Percentiles rank a stretch among this genome's conserved stretches.
Evolutionary conservation across 495 filamentous ascomycete genomes (phyloP).

Genomic region (Filosporella fistucella): DNA sequence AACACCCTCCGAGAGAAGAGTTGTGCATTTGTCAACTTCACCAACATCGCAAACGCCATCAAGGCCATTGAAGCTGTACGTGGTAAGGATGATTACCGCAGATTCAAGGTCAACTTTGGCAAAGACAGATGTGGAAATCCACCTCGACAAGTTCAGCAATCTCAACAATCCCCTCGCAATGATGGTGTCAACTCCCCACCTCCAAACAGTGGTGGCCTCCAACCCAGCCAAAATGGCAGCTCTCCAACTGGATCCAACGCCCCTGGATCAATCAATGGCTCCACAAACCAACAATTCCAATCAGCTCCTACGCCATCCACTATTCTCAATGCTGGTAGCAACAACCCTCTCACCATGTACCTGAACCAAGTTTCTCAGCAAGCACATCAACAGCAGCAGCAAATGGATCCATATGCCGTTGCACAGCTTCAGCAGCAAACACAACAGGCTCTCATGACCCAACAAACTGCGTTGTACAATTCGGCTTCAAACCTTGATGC

Average conservation of each 20-base stretch:
- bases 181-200: slow-evolving; percentile 64
- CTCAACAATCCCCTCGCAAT: slow-evolving; percentile 39
- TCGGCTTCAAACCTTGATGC: slow-evolving; percentile 41
- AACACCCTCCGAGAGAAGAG: slow-evolving; percentile 98
- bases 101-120: slow-evolving; percentile 99
- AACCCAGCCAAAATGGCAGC: slow-evolving; percentile 46
- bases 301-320: slow-evolving; percentile 52
- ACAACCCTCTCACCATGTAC: slow-evolving; percentile 94
- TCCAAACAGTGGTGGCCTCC: slow-evolving; percentile 31
- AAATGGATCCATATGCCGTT: slow-evolving; percentile 44
- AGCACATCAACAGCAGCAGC: slow-evolving; percentile 49
- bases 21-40: slow-evolving; percentile 99
- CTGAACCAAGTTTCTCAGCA: slow-evolving; percentile 80
- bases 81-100: slow-evolving; percentile 89
- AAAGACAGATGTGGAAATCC: slow-evolving; percentile 98
- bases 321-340: slow-evolving; percentile 71
- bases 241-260: slow-evolving; percentile 50
- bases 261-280: slow-evolving; percentile 26
- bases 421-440: slow-evolving; percentile 57
- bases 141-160: slow-evolving; percentile 72
- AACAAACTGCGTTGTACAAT: slow-evolving; percentile 57
- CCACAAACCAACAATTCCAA: slow-evolving; percentile 18
- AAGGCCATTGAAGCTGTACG: slow-evolving; percentile 97
- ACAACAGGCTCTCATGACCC: slow-evolving; percentile 53
- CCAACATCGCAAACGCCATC: slow-evolving; percentile 98